Evolutionary conservation across 768 basidiomycete genomes (phyloP).

Genomic region (Amylocystis lapponica): DNA sequence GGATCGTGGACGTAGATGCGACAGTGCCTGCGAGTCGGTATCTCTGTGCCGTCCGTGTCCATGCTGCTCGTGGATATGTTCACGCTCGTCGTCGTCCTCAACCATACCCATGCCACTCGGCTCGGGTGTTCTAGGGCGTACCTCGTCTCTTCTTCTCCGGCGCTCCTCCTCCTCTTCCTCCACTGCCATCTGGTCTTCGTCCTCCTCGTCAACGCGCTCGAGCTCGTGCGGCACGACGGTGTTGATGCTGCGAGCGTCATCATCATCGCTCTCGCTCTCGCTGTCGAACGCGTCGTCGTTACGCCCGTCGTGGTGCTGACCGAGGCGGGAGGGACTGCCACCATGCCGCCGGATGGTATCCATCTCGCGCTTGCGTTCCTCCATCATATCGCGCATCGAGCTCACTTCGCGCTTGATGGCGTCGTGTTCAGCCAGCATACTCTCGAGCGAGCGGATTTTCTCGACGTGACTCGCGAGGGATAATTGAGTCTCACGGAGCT

Average conservation of each 20-base stretch:
- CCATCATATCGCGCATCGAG: constrained; percentile 65
- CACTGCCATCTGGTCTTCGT: constrained; percentile 48
- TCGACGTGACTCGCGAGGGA: constrained; percentile 75
- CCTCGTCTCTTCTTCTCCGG: constrained; percentile 40
- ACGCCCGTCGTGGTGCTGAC: constrained; percentile 12
- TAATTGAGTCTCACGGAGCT: constrained; percentile 79
- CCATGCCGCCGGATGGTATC: constrained; percentile 28
- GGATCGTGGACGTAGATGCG: constrained; percentile 12
- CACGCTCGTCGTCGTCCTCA: constrained; percentile 34
- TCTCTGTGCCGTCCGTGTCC: background rate
- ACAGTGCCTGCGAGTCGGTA: background rate
- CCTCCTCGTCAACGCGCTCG: constrained; percentile 71
- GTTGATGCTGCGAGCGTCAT: constrained; percentile 62
- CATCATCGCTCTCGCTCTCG: constrained; percentile 26
- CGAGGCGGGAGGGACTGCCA: constrained; percentile 15
- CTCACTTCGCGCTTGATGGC: constrained; percentile 73
- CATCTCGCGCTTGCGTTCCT: constrained; percentile 52
- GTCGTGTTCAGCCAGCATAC: constrained; percentile 80
- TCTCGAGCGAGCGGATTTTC: constrained; percentile 79
- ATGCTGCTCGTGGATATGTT: constrained; percentile 6
- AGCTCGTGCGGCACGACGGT: constrained; percentile 68
- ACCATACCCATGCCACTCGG: constrained; percentile 56
- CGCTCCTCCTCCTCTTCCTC: constrained; percentile 47
- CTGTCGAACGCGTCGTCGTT: constrained; percentile 9
- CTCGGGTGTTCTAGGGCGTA: constrained; percentile 77